phyloP scores from a whole-genome alignment of 495 filamentous ascomycete genomes.

The Xylaria longipes region DNA sequence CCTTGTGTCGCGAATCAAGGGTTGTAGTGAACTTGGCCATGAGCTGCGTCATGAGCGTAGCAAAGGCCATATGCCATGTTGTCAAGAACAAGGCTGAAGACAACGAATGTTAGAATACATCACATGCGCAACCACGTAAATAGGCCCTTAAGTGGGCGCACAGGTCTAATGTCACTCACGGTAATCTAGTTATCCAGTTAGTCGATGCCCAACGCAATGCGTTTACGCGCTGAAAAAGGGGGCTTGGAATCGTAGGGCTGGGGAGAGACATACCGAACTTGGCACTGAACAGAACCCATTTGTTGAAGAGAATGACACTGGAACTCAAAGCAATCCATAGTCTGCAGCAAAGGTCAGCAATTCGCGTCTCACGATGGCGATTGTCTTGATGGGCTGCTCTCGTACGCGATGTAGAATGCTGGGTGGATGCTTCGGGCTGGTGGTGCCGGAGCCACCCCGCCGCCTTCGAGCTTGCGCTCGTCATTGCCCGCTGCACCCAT shows the following conservation, averaged over 20 bases:
- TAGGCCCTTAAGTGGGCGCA: conserved; percentile 36
- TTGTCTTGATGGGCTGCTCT: conserved; percentile 23
- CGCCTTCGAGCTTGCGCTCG: conserved; percentile 33
- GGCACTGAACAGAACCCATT: conserved; percentile 75
- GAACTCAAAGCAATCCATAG: conserved; percentile 82
- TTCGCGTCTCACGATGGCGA: conserved; percentile 29
- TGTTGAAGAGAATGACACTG: conserved; percentile 86
- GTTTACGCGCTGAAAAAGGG: not conserved
- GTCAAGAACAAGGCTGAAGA: conserved; percentile 67
- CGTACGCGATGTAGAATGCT: conserved; percentile 79
- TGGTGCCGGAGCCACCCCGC: conserved; percentile 36
- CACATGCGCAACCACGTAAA: not conserved
- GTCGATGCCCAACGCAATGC: not conserved
- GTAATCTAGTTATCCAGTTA: conserved; percentile 24
- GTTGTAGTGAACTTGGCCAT: conserved; percentile 73
- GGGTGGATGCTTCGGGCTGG: conserved; percentile 68
- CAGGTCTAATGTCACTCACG: conserved; percentile 29
- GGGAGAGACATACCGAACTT: conserved; percentile 68
- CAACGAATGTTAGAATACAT: conserved; percentile 32
- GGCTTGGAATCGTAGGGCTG: not conserved
- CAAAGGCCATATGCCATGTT: conserved; percentile 81
- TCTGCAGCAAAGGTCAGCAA: conserved; percentile 46
- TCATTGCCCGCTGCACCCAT: conserved; percentile 28
- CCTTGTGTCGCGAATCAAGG: conserved; percentile 75
- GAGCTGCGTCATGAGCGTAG: conserved; percentile 77